phyloP scores from a whole-genome alignment of 2,329 filamentous ascomycete genomes.

The Sporothrix protearum region DNA sequence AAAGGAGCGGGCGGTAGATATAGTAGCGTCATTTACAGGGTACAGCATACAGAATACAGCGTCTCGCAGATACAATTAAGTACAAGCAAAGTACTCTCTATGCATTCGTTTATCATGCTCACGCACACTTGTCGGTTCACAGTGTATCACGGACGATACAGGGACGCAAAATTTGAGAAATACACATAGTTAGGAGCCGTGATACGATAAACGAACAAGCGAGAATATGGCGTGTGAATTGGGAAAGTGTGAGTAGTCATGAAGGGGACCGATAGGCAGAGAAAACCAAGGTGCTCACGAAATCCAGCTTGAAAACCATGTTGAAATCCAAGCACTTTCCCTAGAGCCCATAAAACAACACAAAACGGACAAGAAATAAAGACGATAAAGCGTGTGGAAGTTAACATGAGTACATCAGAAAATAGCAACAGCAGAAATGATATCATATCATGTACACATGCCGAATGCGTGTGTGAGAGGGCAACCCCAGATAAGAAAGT shows the following conservation, averaged over 20 bases:
- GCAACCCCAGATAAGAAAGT: too few species aligned
- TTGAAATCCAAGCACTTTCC: not conserved
- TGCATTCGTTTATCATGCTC: not conserved
- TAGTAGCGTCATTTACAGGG: not conserved
- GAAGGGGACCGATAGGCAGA: not conserved
- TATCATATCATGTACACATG: slow-evolving; percentile 15
- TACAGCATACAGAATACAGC: not conserved
- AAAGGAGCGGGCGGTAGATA: not conserved
- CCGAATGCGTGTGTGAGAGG: slow-evolving; percentile 10
- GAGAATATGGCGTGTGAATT: not conserved
- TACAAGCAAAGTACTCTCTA: not conserved
- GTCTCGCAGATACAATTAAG: not conserved
- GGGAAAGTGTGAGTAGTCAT: not conserved
- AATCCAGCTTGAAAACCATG: not conserved
- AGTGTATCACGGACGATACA: not conserved
- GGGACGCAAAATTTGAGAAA: not conserved
- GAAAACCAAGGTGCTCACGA: not conserved
- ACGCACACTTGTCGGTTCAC: too few species aligned
- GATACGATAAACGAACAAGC: not conserved
- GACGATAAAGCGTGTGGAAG: not conserved
- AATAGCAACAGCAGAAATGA: slow-evolving; percentile 9
- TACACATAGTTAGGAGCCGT: too few species aligned
- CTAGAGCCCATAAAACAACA: not conserved
- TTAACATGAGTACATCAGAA: not conserved
- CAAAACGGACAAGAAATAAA: not conserved